Evolutionary conservation across 495 filamentous ascomycete genomes (phyloP), one percentile per base, ranked within the genome.

Genomic region (Thermothielavioides terrestris): DNA sequence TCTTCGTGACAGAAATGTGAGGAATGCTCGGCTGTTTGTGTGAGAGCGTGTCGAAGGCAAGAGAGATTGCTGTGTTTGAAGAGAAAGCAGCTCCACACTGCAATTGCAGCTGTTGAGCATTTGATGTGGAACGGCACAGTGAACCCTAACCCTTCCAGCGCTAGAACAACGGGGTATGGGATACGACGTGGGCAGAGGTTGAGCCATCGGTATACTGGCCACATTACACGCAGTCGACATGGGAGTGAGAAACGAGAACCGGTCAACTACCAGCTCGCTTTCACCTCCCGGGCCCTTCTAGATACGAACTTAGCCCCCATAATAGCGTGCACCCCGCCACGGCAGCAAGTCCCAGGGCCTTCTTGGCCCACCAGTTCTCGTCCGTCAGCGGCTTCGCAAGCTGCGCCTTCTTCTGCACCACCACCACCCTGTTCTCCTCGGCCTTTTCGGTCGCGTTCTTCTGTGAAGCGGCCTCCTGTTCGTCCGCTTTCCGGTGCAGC

Each of bases 341-440:
- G 8, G 83, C 77, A 28, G 78, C 77, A 14, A 77, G 72, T 4
- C 85, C 85, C 17, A 80, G 67, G 7, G 83, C 55, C 56, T 85
- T 84, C 67, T 85, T 89, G 18, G 75, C 71, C 80, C 82, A 88
- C 67, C 77, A 80, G 43, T 73, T 72, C 27, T 85, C 80, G 44
- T 82, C 78, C 17, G 77, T 75, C 57, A 86, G 72, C 22, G 80
- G 80, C 44, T 81, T 84, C 4, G 84, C 78, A 25, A 63, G 58
- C 50, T 70, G 72, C 26, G 58, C 64, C 54, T 55, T 75, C 54
- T 59, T 74, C 57, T 51, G 63, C n/a, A 49, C 57, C 45, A 25
- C 56, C 20, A 53, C 60, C 54, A 58, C 68, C 53, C n/a, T n/a
- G n/a, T 54, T 69, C 52, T 46, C 62, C 56, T 59, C 73, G 57